Evolutionary conservation across 2,329 filamentous ascomycete species (phyloP).

Genomic region (Nannizziopsis barbatae): DNA sequence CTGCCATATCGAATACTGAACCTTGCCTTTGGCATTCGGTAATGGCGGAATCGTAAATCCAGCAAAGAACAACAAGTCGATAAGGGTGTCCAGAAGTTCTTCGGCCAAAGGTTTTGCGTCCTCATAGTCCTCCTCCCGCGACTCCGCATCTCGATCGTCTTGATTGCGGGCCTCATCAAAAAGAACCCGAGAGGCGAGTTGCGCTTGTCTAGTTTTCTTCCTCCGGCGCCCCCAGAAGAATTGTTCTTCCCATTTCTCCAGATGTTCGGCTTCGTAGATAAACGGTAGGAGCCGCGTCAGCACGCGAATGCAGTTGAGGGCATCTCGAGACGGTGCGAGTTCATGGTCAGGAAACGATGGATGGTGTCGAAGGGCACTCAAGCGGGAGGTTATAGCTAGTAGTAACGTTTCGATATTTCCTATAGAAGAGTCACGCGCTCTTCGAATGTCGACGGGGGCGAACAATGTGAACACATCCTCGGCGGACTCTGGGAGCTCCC

Average conservation of each 20-base stretch:
- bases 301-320: conserved; percentile 89
- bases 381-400: conserved; percentile 67
- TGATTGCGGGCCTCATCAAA: conserved; percentile 61
- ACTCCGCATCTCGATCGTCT: conserved; percentile 35
- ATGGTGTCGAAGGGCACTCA: conserved; percentile 74
- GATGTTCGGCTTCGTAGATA: conserved; percentile 75
- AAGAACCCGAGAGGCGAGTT: conserved; percentile 61
- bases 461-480: conserved; percentile 97
- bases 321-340: conserved; percentile 69
- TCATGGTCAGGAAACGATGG: conserved; percentile 82
- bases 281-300: conserved; percentile 83
- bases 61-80: conserved; percentile 83
- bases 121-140: conserved; percentile 56
- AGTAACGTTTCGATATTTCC: conserved; percentile 85
- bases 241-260: conserved; percentile 75
- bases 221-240: conserved; percentile 81
- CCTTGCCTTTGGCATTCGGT: conserved; percentile 60
- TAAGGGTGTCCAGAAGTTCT: conserved; percentile 78
- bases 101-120: conserved; percentile 80
- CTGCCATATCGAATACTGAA: conserved; percentile 93
- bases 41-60: conserved; percentile 74
- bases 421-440: conserved; percentile 71
- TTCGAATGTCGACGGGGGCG: conserved; percentile 74
- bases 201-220: conserved; percentile 57
- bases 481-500: conserved; percentile 88